Conservation (phyloP, 1,284 basidiomycete genomes). For the Thecaphora thlaspeos region DNA sequence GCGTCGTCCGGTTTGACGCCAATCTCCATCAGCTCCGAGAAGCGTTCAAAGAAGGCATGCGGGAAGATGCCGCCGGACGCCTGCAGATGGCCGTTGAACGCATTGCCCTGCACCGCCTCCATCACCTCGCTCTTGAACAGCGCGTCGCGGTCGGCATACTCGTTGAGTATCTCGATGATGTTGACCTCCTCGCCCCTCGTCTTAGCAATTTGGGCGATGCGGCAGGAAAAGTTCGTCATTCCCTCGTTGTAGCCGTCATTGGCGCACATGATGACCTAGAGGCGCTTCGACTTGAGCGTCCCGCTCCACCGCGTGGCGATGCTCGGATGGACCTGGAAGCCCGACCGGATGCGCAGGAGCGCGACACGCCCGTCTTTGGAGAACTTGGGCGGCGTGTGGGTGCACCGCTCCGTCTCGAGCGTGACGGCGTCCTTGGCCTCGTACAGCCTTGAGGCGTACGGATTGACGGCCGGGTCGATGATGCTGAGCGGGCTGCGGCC, state of each 20-base stretch:
- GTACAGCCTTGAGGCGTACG: slow-evolving; percentile 22
- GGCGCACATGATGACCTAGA: slow-evolving; percentile 46
- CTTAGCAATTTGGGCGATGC: slow-evolving; percentile 25
- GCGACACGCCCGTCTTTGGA: slow-evolving; percentile 42
- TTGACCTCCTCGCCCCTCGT: slow-evolving; percentile 34
- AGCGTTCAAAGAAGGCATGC: slow-evolving; percentile 26
- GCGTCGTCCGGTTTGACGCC: slow-evolving; percentile 26
- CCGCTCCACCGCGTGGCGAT: slow-evolving; percentile 47
- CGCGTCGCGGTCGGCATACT: slow-evolving; percentile 32
- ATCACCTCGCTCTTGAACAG: slow-evolving; percentile 11
- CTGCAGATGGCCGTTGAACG: slow-evolving; percentile 40
- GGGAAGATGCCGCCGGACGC: slow-evolving; percentile 47
- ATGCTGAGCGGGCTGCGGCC: slow-evolving; percentile 24
- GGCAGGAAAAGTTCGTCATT: slow-evolving; percentile 26
- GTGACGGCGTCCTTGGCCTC: slow-evolving; percentile 26
- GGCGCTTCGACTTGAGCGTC: slow-evolving; percentile 31
- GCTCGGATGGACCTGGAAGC: slow-evolving; percentile 40
- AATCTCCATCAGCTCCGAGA: slow-evolving; percentile 39
- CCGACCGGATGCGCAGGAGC: slow-evolving; percentile 30
- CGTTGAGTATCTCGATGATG: slow-evolving; percentile 35
- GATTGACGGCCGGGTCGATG: slow-evolving; percentile 23
- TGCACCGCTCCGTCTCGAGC: slow-evolving; percentile 37
- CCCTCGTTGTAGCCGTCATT: slow-evolving; percentile 34
- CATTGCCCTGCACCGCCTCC: slow-evolving; percentile 14
- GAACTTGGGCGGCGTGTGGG: slow-evolving; percentile 45